These are phyloP conservation scores for Colletotrichum truncatum DNA, from an alignment of 2,329 filamentous ascomycete genomes.

Conservation along the genomic window DNA sequence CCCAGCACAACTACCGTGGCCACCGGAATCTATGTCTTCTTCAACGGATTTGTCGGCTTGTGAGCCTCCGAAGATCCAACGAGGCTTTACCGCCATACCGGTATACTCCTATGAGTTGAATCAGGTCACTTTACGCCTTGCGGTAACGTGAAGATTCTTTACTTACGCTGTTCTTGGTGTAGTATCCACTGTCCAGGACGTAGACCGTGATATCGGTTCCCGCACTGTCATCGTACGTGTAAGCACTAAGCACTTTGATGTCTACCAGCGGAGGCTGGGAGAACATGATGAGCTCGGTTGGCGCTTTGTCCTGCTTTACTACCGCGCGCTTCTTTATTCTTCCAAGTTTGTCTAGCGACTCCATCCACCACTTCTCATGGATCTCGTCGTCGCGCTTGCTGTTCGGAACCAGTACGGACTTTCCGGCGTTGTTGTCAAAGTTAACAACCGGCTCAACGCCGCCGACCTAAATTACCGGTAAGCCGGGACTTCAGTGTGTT, in stretches of 20 bases:
- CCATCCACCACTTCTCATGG: neutral
- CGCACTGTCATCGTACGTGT: neutral
- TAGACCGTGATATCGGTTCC: neutral
- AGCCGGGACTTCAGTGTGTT: neutral
- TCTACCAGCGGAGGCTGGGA: neutral
- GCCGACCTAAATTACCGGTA: neutral
- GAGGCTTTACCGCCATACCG: neutral
- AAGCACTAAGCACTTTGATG: neutral
- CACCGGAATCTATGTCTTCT: neutral
- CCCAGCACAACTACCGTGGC: neutral
- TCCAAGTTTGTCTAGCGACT: neutral
- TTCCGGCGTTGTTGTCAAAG: neutral
- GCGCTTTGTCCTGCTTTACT: neutral
- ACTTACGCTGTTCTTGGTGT: neutral
- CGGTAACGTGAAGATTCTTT: rapidly evolving
- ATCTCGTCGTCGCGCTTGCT: neutral
- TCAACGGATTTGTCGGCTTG: neutral
- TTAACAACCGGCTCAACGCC: neutral
- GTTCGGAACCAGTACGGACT: neutral
- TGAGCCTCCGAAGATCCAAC: neutral
- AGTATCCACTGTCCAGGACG: neutral
- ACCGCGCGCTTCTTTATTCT: neutral
- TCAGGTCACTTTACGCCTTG: neutral
- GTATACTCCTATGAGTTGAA: neutral
- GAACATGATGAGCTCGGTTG: neutral